Base-by-base conservation (phyloP, 2,329 filamentous ascomycete genomes). In the Claviceps sp. region DNA sequence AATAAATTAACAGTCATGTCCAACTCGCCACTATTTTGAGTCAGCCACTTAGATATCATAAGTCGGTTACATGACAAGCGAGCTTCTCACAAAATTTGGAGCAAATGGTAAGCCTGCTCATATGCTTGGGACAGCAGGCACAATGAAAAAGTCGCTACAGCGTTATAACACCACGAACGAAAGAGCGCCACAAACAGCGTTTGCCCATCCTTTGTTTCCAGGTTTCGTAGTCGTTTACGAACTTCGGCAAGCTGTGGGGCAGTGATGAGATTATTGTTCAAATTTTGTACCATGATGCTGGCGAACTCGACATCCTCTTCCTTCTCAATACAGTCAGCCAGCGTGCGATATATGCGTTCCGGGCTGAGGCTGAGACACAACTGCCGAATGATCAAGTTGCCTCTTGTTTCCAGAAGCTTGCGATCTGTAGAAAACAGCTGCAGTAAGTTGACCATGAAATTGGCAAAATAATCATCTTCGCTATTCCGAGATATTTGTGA, bases 1-100 rank as follows among this genome's bases (percentile, higher is more conserved):
- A 98, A 79, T 69, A 96, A 95, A 61, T 95, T 95, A 60, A 98
- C 93, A 0, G 91, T 97, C 89, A 98, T 97, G 66, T 98, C 93
- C 48, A 98, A 75, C 62, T 98, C 93, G 54, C 89, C 93, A 68
- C 89, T 95, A 57, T 9, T n/a, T 43, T 16, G 13, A 36, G 50
- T 60, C 20, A 60, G 54, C 26, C n/a, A 26, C 36, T 14, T 16
- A 24, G n/a, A 4, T 44, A n/a, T 5, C 7, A 18, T n/a, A 13
- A 26, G 5, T 14, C 5, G 36, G 2, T 11, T 47, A 7, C 30
- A 16, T 42, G 9, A 16, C 26, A n/a, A 5, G 16, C 52, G 13
- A 22, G 13, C 5, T 54, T 66, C 82, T 61, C 67, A 94, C 87
- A 98, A 96, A 47, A 97, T 93, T 63, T 96, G 90, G 18, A 98